Base-by-base conservation (phyloP, 2,329 filamentous ascomycete genomes). In the Lachnellula cervina region DNA sequence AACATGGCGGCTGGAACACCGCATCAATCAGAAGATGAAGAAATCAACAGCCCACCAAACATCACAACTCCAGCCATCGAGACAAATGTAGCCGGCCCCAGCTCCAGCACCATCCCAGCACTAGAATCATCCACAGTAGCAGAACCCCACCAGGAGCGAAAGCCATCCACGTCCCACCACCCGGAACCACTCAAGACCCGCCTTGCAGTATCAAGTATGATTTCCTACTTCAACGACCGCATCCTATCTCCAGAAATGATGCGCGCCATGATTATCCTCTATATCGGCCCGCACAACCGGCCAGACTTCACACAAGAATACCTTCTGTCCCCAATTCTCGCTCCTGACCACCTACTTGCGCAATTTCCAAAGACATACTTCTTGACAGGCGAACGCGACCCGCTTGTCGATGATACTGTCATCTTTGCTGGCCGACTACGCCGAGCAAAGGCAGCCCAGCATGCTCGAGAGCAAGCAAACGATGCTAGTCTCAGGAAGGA, bases 221-320 rank as follows among this genome's bases (percentile, higher is more conserved):
- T 99, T 37, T 97, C 93, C 0, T 97, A 97, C 73, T 96, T 97
- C 72, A 94, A 96, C 70, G 94, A 99, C 71, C 87, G 94, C 28
- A 89, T 99, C 28, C 79, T 99, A 14, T 93, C 90, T 0, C 93
- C 94, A 0, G 94, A 99, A 72, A 96, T 97, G 90, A 97, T 97
- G 88, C 88, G 94, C 34, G 90, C 92, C 60, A 97, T 99, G 92
- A 96, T 99, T 62, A 96, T 99, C 62, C 79, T 99, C 4, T 99
- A 99, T 70, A 89, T 99, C 54, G 94, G 94, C 0, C 91, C 92
- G 0, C 89, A 97, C 69, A 90, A 94, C 70, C 87, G 92, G 0
- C 94, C 94, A 0, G 91, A 97, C 69, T 97, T 99, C 71, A 84
- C 84, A 28, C 90, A 89, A 6, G 93, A 99, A 71, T 97, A 91